Conservation (phyloP, 345 rosid genomes). For the Erodium maritimum region DNA sequence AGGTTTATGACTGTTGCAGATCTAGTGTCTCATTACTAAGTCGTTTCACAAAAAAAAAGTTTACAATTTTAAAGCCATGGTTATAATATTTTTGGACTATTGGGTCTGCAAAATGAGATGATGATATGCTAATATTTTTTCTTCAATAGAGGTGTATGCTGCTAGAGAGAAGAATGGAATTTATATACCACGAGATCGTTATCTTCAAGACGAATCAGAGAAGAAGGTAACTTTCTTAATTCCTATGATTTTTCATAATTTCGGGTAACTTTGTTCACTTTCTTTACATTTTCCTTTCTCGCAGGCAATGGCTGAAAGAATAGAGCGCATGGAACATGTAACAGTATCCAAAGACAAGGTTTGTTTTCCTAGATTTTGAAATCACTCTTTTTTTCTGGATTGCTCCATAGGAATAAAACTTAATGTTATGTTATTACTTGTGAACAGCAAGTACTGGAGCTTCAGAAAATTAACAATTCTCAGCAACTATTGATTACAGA, state of each 20-base stretch:
- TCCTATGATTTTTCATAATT: neutral
- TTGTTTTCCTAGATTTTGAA: constrained; percentile 1
- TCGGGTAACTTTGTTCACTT: neutral
- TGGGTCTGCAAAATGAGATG: neutral
- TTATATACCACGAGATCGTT: constrained; percentile 87
- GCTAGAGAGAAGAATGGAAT: constrained; percentile 98
- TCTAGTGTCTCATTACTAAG: constrained; percentile 1
- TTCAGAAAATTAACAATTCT: constrained; percentile 73
- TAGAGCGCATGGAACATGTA: constrained; percentile 79
- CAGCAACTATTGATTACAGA: constrained; percentile 62
- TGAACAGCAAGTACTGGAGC: constrained; percentile 67
- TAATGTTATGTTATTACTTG: constrained; percentile 3
- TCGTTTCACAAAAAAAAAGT: neutral
- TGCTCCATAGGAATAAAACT: too few species aligned
- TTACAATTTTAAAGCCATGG: neutral
- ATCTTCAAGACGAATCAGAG: constrained; percentile 86
- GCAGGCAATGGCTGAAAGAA: constrained; percentile 95
- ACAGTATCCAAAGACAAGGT: constrained; percentile 86
- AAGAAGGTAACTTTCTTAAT: constrained; percentile 51
- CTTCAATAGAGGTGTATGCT: constrained; percentile 79
- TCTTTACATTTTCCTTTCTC: constrained; percentile 1
- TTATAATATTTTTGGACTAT: neutral
- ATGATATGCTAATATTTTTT: neutral
- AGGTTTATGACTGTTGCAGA: constrained; percentile 34
- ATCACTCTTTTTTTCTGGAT: too few species aligned